Evolutionary conservation across 2,329 filamentous ascomycete genomes (phyloP), one percentile per base, ranked within the genome.

Genomic region (Neopestalotiopsis sp.): DNA sequence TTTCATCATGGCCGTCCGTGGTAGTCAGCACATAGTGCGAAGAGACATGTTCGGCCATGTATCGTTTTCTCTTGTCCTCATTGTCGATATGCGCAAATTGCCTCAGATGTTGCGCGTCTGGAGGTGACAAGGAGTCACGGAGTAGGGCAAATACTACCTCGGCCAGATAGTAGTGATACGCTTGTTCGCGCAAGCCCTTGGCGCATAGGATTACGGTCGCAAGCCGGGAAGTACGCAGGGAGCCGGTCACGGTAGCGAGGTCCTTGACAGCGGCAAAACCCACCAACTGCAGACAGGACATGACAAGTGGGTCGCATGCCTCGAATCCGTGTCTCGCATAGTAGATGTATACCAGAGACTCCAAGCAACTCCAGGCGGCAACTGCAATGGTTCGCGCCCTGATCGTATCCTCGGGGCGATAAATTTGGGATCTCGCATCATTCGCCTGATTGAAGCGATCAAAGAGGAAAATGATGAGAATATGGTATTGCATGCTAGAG

Each of bases 291-390:
- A 81, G 74, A 1, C 77, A 78, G 20, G 80, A 71, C 38, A 78
- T 77, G 0, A 82, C 72, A n/a, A 78, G 60, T 13, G 70, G 68
- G 67, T 74, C 73, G 66, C 70, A 70, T 6, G 45, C 68, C 49
- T 81, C 79, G 52, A 76, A 80, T 14, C 78, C 76, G 67, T 81
- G 77, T 7, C 78, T 75, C 2, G 79, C 74, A 69, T 78, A 80
- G 69, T 80, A 79, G 1, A 81, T 72, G 1, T 78, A 77, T 2
- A 77, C 30, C 9, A 79, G 59, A 2, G 78, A 80, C 69, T 80
- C 78, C 9, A 78, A 72, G 24, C 74, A 72, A 32, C 72, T 76
- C 74, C 2, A 74, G 69, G 14, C 52, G 45, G 6, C 80, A 71
- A 1, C 12, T 5, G 59, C 32, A 10, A 62, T 40, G 59, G 59